These are phyloP conservation scores for Nigrograna mackinnonii DNA, from an alignment of 2,329 filamentous ascomycete genomes.

Conservation along the genomic window DNA sequence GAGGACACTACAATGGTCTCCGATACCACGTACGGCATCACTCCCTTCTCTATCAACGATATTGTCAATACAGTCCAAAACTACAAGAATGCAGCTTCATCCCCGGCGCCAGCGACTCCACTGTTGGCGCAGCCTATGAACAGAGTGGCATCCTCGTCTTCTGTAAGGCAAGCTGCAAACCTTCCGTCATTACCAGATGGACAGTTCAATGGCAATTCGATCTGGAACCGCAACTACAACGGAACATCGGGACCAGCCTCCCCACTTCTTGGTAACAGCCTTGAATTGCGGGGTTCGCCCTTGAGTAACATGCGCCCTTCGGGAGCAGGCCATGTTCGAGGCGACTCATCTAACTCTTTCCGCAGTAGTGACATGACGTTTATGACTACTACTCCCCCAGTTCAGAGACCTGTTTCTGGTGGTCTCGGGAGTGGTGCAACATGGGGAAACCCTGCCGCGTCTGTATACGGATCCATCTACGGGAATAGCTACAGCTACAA, in stretches of 20 bases:
- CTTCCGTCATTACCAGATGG: slow-evolving; percentile 42
- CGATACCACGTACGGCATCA: slow-evolving; percentile 31
- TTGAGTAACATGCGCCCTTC: slow-evolving; percentile 32
- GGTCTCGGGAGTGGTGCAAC: slow-evolving; percentile 34
- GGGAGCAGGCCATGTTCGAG: slow-evolving; percentile 44
- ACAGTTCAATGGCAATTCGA: slow-evolving; percentile 36
- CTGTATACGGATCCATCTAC: slow-evolving; percentile 29
- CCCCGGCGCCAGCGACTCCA: slow-evolving; percentile 26
- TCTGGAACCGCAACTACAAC: slow-evolving; percentile 39
- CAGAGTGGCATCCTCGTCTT: slow-evolving; percentile 36
- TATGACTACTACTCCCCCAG: slow-evolving; percentile 11
- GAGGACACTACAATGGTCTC: slow-evolving; percentile 42
- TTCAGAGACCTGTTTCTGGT: slow-evolving; percentile 26
- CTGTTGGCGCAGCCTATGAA: slow-evolving; percentile 36
- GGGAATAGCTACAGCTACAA: slow-evolving; percentile 19
- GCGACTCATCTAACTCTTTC: slow-evolving; percentile 47
- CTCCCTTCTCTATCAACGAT: slow-evolving; percentile 37
- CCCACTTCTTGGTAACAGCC: slow-evolving; percentile 23
- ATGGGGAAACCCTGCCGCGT: slow-evolving; percentile 33
- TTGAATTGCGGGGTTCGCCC: slow-evolving; percentile 31
- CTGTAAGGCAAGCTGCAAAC: slow-evolving; percentile 35
- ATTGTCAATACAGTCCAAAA: slow-evolving; percentile 41
- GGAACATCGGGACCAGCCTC: slow-evolving; percentile 34
- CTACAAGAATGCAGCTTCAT: slow-evolving; percentile 29
- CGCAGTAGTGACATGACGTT: slow-evolving; percentile 34